Evolutionary conservation across 2,329 filamentous ascomycete species (phyloP).

Genomic region (Scortechinia acanthostroma): DNA sequence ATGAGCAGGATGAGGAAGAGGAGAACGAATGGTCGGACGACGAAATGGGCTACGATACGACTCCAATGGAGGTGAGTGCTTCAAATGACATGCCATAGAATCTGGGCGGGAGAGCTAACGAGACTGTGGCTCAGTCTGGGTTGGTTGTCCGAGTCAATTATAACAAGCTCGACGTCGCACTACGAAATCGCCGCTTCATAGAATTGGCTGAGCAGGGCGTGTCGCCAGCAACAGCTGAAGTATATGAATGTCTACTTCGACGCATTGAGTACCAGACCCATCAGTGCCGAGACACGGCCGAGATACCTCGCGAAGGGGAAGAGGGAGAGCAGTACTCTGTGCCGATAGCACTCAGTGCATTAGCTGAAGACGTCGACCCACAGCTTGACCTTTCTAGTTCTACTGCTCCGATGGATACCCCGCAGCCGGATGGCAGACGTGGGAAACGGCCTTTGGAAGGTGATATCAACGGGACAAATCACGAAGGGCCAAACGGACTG

Average conservation of each 20-base stretch:
- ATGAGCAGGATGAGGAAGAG: not conserved
- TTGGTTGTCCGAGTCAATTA: not conserved
- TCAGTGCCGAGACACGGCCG: slow-evolving; percentile 6
- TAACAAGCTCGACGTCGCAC: not conserved
- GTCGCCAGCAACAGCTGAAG: not conserved
- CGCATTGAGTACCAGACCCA: not conserved
- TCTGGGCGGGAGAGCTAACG: not conserved
- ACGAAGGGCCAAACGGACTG: not conserved
- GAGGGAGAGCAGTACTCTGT: slow-evolving; percentile 26
- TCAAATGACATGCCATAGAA: not conserved
- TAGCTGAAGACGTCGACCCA: slow-evolving; percentile 24
- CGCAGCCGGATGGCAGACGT: slow-evolving; percentile 12
- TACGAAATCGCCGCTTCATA: not conserved
- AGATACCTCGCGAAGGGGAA: slow-evolving; percentile 27
- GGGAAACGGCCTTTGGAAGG: slow-evolving; percentile 20
- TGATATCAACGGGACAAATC: slow-evolving; percentile 5
- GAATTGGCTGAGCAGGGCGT: not conserved
- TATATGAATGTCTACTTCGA: not conserved
- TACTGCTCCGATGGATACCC: slow-evolving; percentile 19
- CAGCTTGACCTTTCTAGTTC: slow-evolving; percentile 22
- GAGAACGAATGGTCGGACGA: not conserved
- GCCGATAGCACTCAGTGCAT: slow-evolving; percentile 19
- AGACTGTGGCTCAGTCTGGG: not conserved
- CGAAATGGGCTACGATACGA: not conserved
- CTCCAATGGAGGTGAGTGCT: slow-evolving; percentile 2